phyloP scores from a whole-genome alignment of 2,329 filamentous ascomycete species.

The Monilinia laxa region DNA sequence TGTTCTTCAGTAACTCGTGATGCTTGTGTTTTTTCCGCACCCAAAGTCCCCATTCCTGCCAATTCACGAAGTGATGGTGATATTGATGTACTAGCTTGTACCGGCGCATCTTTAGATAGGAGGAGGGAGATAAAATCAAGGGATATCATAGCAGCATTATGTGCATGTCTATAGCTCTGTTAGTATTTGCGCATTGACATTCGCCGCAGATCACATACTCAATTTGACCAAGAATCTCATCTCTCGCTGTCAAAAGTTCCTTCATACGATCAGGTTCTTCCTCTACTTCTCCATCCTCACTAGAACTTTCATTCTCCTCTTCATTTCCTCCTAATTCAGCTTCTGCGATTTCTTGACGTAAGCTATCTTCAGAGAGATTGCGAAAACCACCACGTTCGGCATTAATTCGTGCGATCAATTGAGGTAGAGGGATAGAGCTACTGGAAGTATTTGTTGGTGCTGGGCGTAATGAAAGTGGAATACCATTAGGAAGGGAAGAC shows the following conservation, averaged over 20 bases:
- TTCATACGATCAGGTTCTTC: conserved; percentile 43
- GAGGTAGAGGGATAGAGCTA: conserved; percentile 61
- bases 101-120: conserved; percentile 76
- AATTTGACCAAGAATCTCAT: conserved; percentile 58
- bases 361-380: conserved; percentile 69
- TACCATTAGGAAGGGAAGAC: conserved; percentile 36
- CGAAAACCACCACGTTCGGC: conserved; percentile 78
- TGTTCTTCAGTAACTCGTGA: conserved; percentile 58
- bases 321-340: conserved; percentile 35
- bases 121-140: conserved; percentile 83
- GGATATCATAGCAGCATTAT: conserved; percentile 64
- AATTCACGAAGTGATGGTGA: conserved; percentile 68
- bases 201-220: conserved; percentile 46
- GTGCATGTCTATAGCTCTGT: conserved; percentile 43
- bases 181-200: conserved; percentile 23
- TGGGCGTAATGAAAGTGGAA: conserved; percentile 62
- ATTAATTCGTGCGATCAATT: conserved; percentile 78
- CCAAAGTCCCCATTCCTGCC: conserved; percentile 73
- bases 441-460: conserved; percentile 54
- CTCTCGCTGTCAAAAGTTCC: conserved; percentile 48
- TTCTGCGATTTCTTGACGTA: conserved; percentile 65
- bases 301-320: conserved; percentile 45
- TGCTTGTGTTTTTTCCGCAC: conserved; percentile 62
- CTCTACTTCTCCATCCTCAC: conserved; percentile 51
- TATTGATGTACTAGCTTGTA: conserved; percentile 67